Conservation (phyloP, 345 rosid genomes). For the Brassica cretica region DNA sequence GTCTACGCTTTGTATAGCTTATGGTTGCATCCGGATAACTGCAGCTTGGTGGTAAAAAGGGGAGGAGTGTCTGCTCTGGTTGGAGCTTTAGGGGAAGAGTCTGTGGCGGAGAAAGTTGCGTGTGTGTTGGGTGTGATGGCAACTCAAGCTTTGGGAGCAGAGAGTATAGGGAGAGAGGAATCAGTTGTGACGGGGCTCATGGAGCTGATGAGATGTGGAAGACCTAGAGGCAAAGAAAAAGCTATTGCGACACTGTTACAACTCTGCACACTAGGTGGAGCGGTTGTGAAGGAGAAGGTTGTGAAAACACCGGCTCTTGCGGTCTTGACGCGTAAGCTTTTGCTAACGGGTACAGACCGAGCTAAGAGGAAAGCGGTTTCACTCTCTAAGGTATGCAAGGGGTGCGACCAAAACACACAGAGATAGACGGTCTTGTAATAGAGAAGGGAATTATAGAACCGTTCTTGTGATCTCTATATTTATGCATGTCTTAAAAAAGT, state of each 20-base stretch:
- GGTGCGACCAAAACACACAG: background rate
- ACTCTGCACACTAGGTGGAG: constrained; percentile 67
- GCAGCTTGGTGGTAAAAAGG: constrained; percentile 52
- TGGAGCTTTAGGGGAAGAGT: constrained; percentile 59
- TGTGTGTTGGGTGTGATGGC: constrained; percentile 61
- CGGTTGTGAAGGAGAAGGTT: constrained; percentile 60
- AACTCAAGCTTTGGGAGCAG: constrained; percentile 62
- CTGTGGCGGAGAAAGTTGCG: constrained; percentile 72
- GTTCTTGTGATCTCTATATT: background rate
- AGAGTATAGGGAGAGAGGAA: constrained; percentile 69
- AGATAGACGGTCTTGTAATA: constrained; percentile 31
- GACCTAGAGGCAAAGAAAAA: constrained; percentile 59
- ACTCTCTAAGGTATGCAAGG: constrained; percentile 65
- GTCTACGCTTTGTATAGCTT: constrained; percentile 63
- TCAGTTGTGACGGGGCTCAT: constrained; percentile 50
- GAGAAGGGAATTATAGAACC: constrained; percentile 5
- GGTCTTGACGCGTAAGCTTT: constrained; percentile 56
- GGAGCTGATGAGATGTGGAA: constrained; percentile 48
- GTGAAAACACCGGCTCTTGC: constrained; percentile 47
- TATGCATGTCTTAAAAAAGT: background rate
- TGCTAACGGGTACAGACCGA: constrained; percentile 78
- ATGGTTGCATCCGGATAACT: constrained; percentile 67
- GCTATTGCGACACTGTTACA: constrained; percentile 85
- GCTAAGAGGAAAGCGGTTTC: constrained; percentile 86
- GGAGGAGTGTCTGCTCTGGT: constrained; percentile 65